Conservation (phyloP, 441 rosid species). For the Populus trichocarpa region DNA sequence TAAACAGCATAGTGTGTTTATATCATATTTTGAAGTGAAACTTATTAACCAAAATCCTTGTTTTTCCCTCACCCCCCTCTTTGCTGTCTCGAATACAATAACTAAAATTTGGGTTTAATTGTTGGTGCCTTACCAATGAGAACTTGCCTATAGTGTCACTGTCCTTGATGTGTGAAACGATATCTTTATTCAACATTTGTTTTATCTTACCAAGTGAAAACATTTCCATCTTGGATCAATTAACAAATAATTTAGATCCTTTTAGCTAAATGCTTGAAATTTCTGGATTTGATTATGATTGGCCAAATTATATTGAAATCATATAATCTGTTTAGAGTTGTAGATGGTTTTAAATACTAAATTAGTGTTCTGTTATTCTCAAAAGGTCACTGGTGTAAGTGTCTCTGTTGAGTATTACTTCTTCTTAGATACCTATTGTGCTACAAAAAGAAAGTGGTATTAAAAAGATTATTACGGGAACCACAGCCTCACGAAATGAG, state of each 20-base stretch:
- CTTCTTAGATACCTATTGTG: not conserved
- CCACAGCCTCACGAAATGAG: not conserved
- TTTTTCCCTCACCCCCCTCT: not conserved
- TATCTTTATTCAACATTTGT: not conserved
- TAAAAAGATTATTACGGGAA: not conserved
- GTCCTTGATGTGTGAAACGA: not conserved
- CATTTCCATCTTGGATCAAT: not conserved
- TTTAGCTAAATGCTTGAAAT: not conserved
- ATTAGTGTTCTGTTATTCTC: conserved; percentile 3
- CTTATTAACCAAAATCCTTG: not conserved
- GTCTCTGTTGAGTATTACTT: not conserved
- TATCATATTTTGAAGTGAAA: not conserved
- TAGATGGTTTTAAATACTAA: not conserved
- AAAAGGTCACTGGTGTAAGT: not conserved
- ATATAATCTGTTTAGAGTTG: not conserved
- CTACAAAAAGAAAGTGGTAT: not conserved
- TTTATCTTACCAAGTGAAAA: not conserved
- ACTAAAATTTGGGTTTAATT: not conserved
- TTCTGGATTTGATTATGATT: not conserved
- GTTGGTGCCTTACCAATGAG: not conserved
- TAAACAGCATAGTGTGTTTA: not conserved
- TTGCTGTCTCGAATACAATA: not conserved
- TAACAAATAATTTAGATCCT: not conserved
- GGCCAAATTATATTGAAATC: not conserved
- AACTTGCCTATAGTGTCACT: not conserved